Evolutionary conservation across 495 filamentous ascomycete genomes (phyloP), one percentile per base, ranked within the genome.

Genomic region (Xylaria venustula): DNA sequence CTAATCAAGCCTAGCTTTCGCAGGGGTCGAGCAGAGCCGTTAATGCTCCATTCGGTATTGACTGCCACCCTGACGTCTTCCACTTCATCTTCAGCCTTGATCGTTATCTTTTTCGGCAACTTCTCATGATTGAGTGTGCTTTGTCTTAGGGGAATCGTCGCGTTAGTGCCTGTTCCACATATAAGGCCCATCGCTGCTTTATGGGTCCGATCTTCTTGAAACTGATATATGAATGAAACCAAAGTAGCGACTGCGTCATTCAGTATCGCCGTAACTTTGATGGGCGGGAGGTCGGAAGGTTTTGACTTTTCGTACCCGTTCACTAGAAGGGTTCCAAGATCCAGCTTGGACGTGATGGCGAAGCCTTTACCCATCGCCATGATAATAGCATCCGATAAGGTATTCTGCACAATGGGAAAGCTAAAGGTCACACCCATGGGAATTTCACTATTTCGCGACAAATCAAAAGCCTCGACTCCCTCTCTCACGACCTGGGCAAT

Each of bases 331-430:
- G 84, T 81, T 9, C 84, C 87, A 14, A 95, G 83, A 63, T 93
- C 85, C 23, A 91, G 78, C 41, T 88, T 82, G 2, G 85, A 86
- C 0, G 83, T 86, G 45, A 93, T 89, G 28, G 88, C 86, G 63
- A 93, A 95, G 22, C 91, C 91, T 75, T 95, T 93, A 28, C 91
- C 91, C 90, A 93, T 93, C 6, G 88, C 83, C 88, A 92, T 91
- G 40, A 95, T 73, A 5, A 86, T 88, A 9, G 91, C 91, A 60
- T 91, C 84, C 15, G 88, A 80, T 48, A 93, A 77, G 22, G 88
- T 87, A 57, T 83, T 81, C 80, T 95, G 91, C 68, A 86, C 83
- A 75, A 93, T 92, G 12, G 91, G 90, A 65, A 95, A 95, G 75
- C 87, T 90, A 71, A 93, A 95, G 14, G 91, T 91, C 41, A 95